These are phyloP conservation scores for Boletus semigastroideus DNA, from an alignment of 1,284 basidiomycete species.

Conservation along the genomic window DNA sequence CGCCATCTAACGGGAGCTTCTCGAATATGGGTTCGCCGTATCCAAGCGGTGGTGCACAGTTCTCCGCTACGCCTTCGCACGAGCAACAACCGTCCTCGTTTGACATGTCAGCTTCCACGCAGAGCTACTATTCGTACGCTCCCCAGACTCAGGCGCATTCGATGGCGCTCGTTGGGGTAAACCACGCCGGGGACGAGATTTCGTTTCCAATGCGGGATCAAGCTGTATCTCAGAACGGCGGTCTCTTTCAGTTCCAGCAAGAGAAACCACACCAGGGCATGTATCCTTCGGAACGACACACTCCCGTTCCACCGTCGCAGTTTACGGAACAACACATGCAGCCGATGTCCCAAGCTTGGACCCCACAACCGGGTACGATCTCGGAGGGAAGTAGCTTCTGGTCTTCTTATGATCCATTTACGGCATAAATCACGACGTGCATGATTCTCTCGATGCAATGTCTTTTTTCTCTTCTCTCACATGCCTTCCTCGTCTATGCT, in stretches of 20 bases:
- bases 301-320: conserved; percentile 18
- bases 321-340: conserved; percentile 23
- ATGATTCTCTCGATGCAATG: neutral
- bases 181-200: conserved; percentile 15
- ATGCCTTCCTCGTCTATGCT: neutral
- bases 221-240: conserved; percentile 14
- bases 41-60: conserved; percentile 19
- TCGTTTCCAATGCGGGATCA: conserved; percentile 22
- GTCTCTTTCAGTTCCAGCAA: conserved; percentile 21
- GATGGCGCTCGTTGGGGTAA: conserved; percentile 22
- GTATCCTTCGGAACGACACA: conserved; percentile 24
- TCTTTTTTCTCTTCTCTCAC: neutral
- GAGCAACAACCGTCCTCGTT: conserved; percentile 22
- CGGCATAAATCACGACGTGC: conserved; percentile 15
- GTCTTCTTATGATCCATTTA: conserved; percentile 28
- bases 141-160: conserved; percentile 16
- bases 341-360: conserved; percentile 19
- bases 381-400: conserved; percentile 24
- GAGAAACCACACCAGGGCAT: conserved; percentile 26
- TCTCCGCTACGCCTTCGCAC: conserved; percentile 20
- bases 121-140: conserved; percentile 24
- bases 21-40: conserved; percentile 31
- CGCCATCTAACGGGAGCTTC: conserved; percentile 26
- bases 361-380: conserved; percentile 16
- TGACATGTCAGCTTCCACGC: conserved; percentile 20